A percentile compares a stretch with the other conserved stretches of the same genome.
Conservation (phyloP, 345 rosid genomes). For the Turritis glabra region DNA sequence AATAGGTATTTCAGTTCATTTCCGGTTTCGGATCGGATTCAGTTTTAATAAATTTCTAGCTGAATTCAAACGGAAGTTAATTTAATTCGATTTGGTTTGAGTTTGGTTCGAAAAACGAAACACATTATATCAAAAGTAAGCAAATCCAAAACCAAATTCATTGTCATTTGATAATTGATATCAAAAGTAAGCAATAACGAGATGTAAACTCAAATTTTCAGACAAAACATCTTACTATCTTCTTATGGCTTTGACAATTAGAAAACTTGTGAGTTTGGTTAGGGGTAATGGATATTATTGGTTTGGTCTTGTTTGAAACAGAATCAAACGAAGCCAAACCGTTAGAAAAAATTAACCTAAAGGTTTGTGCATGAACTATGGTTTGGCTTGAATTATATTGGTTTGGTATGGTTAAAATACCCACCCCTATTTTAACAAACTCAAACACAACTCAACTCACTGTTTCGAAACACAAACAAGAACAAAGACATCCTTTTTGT, state of each 20-base stretch:
- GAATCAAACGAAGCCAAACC: no score
- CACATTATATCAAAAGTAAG: not conserved
- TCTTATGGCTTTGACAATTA: not conserved
- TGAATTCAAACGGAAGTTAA: no score
- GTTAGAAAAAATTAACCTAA: not conserved
- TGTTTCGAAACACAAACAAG: not conserved
- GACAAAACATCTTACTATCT: no score
- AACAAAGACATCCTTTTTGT: not conserved
- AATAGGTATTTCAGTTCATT: no score
- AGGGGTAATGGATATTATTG: not conserved
- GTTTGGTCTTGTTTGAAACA: not conserved
- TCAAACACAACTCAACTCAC: not conserved
- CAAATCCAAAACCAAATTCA: no score
- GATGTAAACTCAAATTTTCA: no score
- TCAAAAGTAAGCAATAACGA: no score
- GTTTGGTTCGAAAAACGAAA: no score
- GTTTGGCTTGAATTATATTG: not conserved
- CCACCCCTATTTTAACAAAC: not conserved
- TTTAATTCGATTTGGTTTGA: no score
- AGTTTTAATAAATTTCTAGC: not conserved
- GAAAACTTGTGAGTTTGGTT: not conserved
- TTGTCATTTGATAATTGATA: no score
- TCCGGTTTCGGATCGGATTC: not conserved
- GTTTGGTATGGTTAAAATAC: not conserved
- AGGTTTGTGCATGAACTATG: not conserved